Percentiles rank a stretch among this genome's conserved stretches.
phyloP scores from a whole-genome alignment of 179 eudicot genomes.

The Silene vulgaris region DNA sequence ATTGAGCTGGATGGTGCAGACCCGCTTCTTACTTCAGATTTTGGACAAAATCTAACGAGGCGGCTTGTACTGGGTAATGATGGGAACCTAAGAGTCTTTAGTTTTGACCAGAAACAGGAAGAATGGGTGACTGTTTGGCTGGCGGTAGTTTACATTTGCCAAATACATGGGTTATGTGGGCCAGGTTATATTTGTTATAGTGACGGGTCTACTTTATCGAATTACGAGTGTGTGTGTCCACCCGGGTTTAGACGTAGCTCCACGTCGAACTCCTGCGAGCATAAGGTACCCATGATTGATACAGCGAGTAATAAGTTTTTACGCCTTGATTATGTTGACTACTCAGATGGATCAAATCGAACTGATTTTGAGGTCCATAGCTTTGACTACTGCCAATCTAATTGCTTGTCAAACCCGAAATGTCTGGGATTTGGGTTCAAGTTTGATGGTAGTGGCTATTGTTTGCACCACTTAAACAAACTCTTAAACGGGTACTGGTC shows the following conservation, averaged over 20 bases:
- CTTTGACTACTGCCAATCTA: slow-evolving; percentile 32
- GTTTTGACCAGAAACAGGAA: slow-evolving; percentile 29
- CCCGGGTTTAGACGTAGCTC: slow-evolving; percentile 41
- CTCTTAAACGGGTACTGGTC: slow-evolving; percentile 60
- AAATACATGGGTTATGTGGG: slow-evolving; percentile 59
- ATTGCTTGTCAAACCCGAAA: slow-evolving; percentile 31
- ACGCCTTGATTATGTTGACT: slow-evolving; percentile 59
- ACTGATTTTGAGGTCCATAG: slow-evolving; percentile 16
- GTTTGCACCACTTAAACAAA: slow-evolving; percentile 44
- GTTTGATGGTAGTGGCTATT: slow-evolving; percentile 50
- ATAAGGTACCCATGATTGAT: slow-evolving; percentile 26
- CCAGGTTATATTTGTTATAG: slow-evolving; percentile 51
- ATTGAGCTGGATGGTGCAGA: slow-evolving; percentile 11
- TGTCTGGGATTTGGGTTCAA: slow-evolving; percentile 64
- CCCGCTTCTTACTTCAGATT: slow-evolving; percentile 40
- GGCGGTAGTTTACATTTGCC: slow-evolving; percentile 49
- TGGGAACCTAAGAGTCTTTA: slow-evolving; percentile 57
- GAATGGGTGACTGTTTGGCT: slow-evolving; percentile 55
- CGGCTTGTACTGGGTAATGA: slow-evolving; percentile 54
- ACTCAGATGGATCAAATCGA: slow-evolving; percentile 37
- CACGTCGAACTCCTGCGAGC: slow-evolving; percentile 29
- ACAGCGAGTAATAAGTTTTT: slow-evolving; percentile 36
- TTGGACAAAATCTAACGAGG: slow-evolving; percentile 33
- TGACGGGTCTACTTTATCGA: slow-evolving; percentile 28
- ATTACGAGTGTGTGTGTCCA: slow-evolving; percentile 52